Evolutionary conservation across 2,329 filamentous ascomycete species (phyloP).

Genomic region (Amauroascus niger): DNA sequence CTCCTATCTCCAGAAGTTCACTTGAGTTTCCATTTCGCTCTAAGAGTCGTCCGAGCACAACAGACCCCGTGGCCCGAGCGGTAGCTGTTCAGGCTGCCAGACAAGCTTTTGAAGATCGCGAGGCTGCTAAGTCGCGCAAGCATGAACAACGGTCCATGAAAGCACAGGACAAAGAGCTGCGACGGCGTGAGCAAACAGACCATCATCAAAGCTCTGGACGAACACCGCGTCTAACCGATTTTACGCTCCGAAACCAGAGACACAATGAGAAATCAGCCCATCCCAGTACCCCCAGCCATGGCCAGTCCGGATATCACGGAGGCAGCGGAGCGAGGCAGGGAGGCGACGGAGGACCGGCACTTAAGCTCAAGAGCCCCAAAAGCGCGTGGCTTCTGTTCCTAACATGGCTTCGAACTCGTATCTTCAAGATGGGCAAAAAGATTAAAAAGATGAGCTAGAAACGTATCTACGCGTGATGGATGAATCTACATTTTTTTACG

Average conservation of each 20-base stretch:
- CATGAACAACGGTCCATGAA: conserved; percentile 44
- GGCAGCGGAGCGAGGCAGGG: background rate
- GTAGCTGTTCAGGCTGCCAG: conserved; percentile 49
- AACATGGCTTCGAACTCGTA: conserved; percentile 47
- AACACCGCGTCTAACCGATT: conserved; percentile 9
- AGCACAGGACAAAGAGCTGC: conserved; percentile 37
- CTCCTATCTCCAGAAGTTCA: conserved; percentile 46
- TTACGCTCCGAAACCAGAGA: conserved; percentile 9
- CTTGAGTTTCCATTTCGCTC: conserved; percentile 48
- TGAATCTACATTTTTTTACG: conserved; percentile 1
- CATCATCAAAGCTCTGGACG: conserved; percentile 7
- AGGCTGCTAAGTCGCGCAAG: conserved; percentile 48
- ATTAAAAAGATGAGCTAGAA: conserved; percentile 16
- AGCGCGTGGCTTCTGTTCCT: conserved; percentile 45
- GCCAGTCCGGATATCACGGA: background rate
- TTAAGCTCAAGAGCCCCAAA: conserved; percentile 22
- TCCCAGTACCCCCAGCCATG: background rate
- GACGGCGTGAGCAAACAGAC: conserved; percentile 35
- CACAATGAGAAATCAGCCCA: conserved; percentile 9
- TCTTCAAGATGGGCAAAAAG: conserved; percentile 42
- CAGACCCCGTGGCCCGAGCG: conserved; percentile 46
- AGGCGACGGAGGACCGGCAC: background rate
- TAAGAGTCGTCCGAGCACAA: conserved; percentile 35
- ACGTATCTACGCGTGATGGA: background rate
- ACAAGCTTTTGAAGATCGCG: conserved; percentile 49